A percentile compares a stretch with the other conserved stretches of the same genome.
Conservation (phyloP, 371 early-diverging fungal species). For the Paraphysoderma sedebokerense region DNA sequence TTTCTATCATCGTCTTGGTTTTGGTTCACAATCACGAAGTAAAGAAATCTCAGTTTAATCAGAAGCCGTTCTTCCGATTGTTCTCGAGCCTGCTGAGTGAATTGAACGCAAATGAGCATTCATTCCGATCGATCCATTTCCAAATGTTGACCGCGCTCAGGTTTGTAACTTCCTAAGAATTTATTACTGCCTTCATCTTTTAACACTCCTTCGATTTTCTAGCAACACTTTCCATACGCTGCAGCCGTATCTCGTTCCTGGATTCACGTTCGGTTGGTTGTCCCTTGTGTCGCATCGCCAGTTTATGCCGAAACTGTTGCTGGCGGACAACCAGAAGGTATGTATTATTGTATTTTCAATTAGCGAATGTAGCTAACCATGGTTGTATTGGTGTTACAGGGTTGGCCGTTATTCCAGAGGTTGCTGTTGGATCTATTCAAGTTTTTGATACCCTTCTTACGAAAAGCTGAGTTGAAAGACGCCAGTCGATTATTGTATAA, state of each 20-base stretch:
- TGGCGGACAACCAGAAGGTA: constrained; percentile 46
- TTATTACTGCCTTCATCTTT: neutral
- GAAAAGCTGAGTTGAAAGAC: constrained; percentile 41
- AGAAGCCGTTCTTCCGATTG: constrained; percentile 79
- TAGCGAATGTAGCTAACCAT: neutral
- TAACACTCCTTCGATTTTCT: neutral
- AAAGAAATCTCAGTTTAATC: constrained; percentile 61
- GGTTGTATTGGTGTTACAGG: constrained; percentile 16
- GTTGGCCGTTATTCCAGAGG: constrained; percentile 74
- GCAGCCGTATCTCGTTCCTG: constrained; percentile 77
- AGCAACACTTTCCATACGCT: constrained; percentile 69
- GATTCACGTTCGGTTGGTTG: constrained; percentile 94
- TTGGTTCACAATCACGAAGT: constrained; percentile 70
- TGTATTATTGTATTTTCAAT: neutral
- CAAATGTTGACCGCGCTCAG: constrained; percentile 49
- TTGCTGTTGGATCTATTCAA: constrained; percentile 62
- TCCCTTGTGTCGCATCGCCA: constrained; percentile 77
- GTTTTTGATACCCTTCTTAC: constrained; percentile 72
- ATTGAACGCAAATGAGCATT: constrained; percentile 47
- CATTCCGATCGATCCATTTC: constrained; percentile 46
- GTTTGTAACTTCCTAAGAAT: constrained; percentile 8
- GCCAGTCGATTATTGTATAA: constrained; percentile 71
- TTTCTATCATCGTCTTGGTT: constrained; percentile 68
- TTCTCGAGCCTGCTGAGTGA: constrained; percentile 70
- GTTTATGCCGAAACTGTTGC: constrained; percentile 75